Evolutionary conservation across 306 rosid genomes (phyloP).

Genomic region (Cucumis hystrix): DNA sequence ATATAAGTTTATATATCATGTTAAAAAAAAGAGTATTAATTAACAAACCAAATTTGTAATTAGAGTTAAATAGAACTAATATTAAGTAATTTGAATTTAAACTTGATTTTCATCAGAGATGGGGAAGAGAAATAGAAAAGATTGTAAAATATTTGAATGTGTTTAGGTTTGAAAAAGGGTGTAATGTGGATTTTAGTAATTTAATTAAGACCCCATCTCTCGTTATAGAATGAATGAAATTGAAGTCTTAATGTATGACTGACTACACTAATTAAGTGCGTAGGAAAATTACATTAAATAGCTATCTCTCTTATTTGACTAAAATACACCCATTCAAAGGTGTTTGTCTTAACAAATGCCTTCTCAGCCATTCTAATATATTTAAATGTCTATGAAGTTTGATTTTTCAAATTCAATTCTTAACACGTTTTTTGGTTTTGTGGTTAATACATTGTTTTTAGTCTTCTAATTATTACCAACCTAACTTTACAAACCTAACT

Average conservation of each 20-base stretch:
- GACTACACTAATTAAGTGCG: not conserved
- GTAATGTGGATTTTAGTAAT: not conserved
- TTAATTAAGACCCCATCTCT: not conserved
- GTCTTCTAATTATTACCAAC: no score
- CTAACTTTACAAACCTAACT: no score
- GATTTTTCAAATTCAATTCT: not conserved
- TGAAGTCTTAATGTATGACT: not conserved
- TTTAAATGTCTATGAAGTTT: not conserved
- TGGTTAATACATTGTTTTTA: no score
- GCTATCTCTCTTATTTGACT: not conserved
- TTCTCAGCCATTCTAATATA: not conserved
- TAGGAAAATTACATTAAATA: not conserved
- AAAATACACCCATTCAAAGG: not conserved
- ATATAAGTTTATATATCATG: not conserved
- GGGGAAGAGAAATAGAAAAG: no score
- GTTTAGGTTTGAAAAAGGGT: not conserved
- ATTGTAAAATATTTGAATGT: no score
- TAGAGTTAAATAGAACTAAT: no score
- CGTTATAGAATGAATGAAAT: not conserved
- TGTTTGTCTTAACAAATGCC: not conserved
- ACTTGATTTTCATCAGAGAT: no score
- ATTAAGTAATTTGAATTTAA: no score
- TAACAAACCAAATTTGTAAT: no score
- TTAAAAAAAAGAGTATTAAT: no score
- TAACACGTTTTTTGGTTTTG: not conserved